Evolutionary conservation across 495 filamentous ascomycete species (phyloP).

Genomic region (Hypoxylon trugodes): DNA sequence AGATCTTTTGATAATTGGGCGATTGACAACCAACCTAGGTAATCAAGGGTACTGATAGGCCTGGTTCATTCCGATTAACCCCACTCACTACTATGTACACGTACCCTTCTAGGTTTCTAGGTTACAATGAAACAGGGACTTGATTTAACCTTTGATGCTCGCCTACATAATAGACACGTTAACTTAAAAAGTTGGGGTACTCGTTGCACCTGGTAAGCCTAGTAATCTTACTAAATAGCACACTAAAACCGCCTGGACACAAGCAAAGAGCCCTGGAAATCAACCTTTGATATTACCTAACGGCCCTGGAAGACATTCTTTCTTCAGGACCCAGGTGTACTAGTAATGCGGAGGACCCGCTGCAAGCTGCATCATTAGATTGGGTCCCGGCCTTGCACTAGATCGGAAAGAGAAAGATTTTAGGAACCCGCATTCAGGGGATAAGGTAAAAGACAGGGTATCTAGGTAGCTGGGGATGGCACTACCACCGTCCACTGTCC

Average conservation of each 20-base stretch:
- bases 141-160: neutral
- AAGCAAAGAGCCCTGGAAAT: neutral
- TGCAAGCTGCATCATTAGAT: conserved; percentile 25
- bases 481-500: too few relatives aligned
- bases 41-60: too few relatives aligned
- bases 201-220: conserved; percentile 3
- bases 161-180: neutral
- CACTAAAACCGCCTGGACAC: too few relatives aligned
- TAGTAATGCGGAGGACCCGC: conserved; percentile 23
- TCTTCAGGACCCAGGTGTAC: too few relatives aligned
- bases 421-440: conserved; percentile 35
- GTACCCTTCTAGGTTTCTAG: too few relatives aligned
- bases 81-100: too few relatives aligned
- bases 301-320: too few relatives aligned
- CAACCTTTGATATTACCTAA: too few relatives aligned
- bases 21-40: neutral
- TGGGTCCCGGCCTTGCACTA: conserved; percentile 24
- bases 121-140: neutral
- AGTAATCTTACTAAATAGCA: conserved; percentile 43
- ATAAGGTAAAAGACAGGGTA: conserved; percentile 1
- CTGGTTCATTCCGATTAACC: too few relatives aligned
- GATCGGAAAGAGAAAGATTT: conserved; percentile 35
- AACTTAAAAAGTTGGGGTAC: neutral
- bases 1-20: conserved; percentile 13
- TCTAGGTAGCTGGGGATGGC: neutral